Conservation (phyloP, 164 flowering plant genomes). For the Vitis labrusca region DNA sequence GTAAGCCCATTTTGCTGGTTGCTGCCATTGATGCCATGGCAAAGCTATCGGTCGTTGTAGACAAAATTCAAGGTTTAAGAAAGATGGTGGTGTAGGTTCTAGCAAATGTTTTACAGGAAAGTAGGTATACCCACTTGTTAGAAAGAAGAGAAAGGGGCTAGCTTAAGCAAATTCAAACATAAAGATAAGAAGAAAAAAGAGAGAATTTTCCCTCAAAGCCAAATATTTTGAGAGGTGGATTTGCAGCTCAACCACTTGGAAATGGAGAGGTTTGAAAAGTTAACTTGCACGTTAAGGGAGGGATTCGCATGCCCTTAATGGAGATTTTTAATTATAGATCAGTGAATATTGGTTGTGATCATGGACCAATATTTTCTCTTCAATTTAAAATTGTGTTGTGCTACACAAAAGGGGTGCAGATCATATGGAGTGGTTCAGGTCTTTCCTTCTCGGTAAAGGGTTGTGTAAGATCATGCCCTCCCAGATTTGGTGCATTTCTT, state of each 20-base stretch:
- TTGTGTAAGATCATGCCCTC: no score
- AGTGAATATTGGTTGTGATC: neutral
- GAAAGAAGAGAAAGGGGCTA: neutral
- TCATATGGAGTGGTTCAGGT: neutral
- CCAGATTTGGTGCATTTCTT: no score
- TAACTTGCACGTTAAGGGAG: constrained; percentile 27
- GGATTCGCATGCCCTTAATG: neutral
- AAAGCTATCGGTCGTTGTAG: neutral
- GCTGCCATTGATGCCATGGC: constrained; percentile 24
- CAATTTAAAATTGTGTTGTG: neutral
- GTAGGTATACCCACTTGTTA: constrained; percentile 20
- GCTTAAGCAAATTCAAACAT: no score
- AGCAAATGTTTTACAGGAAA: neutral
- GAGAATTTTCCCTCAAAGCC: no score
- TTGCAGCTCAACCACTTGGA: constrained; percentile 52
- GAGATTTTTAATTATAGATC: neutral
- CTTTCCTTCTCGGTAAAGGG: no score
- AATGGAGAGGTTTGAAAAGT: constrained; percentile 9
- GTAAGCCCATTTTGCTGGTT: neutral
- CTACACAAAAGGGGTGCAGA: constrained; percentile 1
- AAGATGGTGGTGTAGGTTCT: neutral
- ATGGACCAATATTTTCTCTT: no score
- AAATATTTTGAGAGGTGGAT: neutral
- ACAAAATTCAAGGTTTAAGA: neutral
- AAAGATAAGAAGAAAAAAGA: no score